A percentile compares a stretch with the other conserved stretches of the same genome.
Conservation (phyloP, 148 eudicot species). For the Polygonum maritimum region DNA sequence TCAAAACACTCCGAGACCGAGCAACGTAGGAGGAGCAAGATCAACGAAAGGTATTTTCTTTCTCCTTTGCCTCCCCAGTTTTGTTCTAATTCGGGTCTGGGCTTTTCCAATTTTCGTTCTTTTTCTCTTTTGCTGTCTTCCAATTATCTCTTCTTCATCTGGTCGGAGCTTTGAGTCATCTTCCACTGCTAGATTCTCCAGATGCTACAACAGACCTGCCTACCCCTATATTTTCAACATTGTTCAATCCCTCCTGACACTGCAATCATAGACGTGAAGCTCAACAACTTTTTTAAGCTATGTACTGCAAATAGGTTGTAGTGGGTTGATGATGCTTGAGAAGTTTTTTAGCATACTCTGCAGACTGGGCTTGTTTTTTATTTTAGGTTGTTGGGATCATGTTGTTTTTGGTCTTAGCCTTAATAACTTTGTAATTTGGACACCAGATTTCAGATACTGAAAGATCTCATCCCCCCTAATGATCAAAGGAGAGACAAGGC, state of each 20-base stretch:
- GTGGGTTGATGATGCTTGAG: neutral
- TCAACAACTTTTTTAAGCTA: neutral
- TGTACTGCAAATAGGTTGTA: neutral
- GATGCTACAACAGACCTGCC: too few relatives aligned
- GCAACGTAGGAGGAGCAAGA: constrained; percentile 88
- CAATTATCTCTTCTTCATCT: too few relatives aligned
- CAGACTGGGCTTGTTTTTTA: neutral
- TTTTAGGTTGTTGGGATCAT: neutral
- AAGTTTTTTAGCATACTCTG: neutral
- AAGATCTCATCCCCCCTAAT: constrained; percentile 80
- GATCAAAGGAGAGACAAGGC: constrained; percentile 96
- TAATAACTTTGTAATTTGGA: neutral
- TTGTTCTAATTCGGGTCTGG: neutral
- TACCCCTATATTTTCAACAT: too few relatives aligned
- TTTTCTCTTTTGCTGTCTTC: too few relatives aligned
- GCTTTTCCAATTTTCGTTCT: neutral
- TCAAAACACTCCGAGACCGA: constrained; percentile 96
- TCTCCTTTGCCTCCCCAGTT: neutral
- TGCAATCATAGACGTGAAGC: neutral
- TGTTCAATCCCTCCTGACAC: neutral
- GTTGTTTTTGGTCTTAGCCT: neutral
- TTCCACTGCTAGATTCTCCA: too few relatives aligned
- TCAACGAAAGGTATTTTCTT: constrained; percentile 59
- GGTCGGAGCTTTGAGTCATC: too few relatives aligned
- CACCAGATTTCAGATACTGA: constrained; percentile 82